Evolutionary conservation across 148 eudicot genomes (phyloP).

Genomic region (Chenopodium quinoa): DNA sequence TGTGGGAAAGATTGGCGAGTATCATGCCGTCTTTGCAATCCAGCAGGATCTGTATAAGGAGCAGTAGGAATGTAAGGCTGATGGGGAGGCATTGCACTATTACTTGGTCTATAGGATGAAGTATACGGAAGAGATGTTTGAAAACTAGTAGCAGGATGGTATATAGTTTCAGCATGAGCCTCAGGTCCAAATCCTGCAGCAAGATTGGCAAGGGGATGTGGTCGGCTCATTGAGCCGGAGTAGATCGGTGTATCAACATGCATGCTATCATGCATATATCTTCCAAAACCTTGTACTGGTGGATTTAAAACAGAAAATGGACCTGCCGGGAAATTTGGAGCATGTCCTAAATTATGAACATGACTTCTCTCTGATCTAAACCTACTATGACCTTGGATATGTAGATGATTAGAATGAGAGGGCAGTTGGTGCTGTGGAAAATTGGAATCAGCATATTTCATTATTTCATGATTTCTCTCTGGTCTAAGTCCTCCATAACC

Average conservation of each 20-base stretch:
- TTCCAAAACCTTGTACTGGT: slow-evolving; percentile 9
- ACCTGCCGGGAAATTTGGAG: background rate
- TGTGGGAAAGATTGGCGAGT: background rate
- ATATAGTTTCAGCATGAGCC: background rate
- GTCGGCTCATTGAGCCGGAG: background rate
- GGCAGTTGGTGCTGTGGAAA: background rate
- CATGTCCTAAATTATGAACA: background rate
- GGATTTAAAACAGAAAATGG: slow-evolving; percentile 1
- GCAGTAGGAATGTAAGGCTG: slow-evolving; percentile 4
- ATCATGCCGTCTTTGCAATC: slow-evolving; percentile 5
- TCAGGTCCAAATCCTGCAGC: slow-evolving; percentile 4
- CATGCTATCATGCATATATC: background rate
- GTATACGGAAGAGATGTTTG: background rate
- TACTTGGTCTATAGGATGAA: slow-evolving; percentile 4
- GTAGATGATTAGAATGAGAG: background rate
- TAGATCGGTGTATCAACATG: background rate
- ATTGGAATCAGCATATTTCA: background rate
- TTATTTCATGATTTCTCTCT: background rate
- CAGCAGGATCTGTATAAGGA: background rate
- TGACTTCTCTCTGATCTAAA: slow-evolving; percentile 4
- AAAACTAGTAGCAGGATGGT: slow-evolving; percentile 12
- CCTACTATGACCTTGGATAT: slow-evolving; percentile 4
- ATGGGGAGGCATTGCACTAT: slow-evolving; percentile 7
- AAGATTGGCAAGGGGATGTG: background rate
- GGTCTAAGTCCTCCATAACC: slow-evolving; percentile 14